Conservation (phyloP, 495 filamentous ascomycete species). For the Penicillium soppii region DNA sequence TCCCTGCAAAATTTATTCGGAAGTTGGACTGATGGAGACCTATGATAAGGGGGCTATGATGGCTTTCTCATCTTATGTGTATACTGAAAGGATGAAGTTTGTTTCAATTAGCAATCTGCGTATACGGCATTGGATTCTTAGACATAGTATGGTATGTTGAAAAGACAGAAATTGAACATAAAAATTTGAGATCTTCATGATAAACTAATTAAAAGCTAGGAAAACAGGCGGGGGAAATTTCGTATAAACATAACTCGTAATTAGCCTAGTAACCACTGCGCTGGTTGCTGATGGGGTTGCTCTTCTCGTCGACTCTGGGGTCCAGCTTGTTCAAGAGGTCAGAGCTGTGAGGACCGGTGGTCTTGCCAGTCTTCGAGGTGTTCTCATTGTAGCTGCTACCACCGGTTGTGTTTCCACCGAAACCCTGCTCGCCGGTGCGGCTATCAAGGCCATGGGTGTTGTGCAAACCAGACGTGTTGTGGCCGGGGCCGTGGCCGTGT, state of each 20-base stretch:
- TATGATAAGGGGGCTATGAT: too few species aligned
- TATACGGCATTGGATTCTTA: too few species aligned
- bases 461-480: not conserved
- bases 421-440: constrained; percentile 23
- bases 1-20: too few species aligned
- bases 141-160: too few species aligned
- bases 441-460: constrained; percentile 30
- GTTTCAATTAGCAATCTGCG: too few species aligned
- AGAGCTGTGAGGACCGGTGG: constrained; percentile 31
- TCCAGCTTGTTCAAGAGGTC: constrained; percentile 48
- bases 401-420: constrained; percentile 28
- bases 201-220: not conserved
- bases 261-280: constrained; percentile 1
- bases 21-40: too few species aligned
- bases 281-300: not conserved
- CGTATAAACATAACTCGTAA: not conserved
- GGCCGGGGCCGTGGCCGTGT: not conserved
- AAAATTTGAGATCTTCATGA: not conserved
- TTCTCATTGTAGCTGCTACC: constrained; percentile 31
- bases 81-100: too few species aligned
- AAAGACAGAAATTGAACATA: not conserved
- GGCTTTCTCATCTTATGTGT: too few species aligned
- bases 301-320: constrained; percentile 42
- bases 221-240: not conserved
- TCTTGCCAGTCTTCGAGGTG: constrained; percentile 3